Base-by-base conservation (phyloP, 495 filamentous ascomycete genomes). In the Podospora bellae-mahoneyi region DNA sequence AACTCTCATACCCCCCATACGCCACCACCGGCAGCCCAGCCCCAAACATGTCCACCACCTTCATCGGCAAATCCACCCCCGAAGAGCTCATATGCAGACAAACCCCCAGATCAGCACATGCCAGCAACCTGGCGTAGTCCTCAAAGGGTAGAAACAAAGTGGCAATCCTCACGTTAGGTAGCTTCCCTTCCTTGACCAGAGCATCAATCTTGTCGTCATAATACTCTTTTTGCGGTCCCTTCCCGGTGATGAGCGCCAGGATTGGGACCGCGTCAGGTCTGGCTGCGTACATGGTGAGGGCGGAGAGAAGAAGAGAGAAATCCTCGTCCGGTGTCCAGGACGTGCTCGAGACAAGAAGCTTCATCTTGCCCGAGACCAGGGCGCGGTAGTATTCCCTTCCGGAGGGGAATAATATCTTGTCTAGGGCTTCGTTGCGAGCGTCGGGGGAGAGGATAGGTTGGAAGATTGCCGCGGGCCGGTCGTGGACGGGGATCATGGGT, bases 1-100 rank as follows among this genome's bases (percentile, higher is more conserved):
- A 97, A 62, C 92, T 92, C 75, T 92, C 87, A 72, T 94, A 97
- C 7, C 83, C 84, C 23, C 80, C 83, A 86, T 93, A 97, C 23
- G 93, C 95, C 2, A 88, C 90, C 4, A 99, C 96, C 0, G 95
- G 95, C 63, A 99, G 78, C 0, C 95, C 95, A 0, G 92, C 90
- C 0, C 95, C 95, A 74, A 98, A 97, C 92, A 99, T 95, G 73
- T 99, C 95, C 5, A 99, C 94, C 7, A 99, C 94, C 79, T 99
- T 99, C 95, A 99, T 99, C 0, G 95, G 95, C 26, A 99, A 79
- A 79, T 99, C 95, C 0, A 99, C 92, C 3, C 95, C 95, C 58
- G 92, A 96, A 71, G 90, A 94, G 70, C 92, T 96, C 64, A 86
- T 96, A 78, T 99, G 95, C 61, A 99, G 82, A 72, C 91, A 95